Base-by-base conservation (phyloP, 257 asterid genomes). In the Thymus quinquecostatus region DNA sequence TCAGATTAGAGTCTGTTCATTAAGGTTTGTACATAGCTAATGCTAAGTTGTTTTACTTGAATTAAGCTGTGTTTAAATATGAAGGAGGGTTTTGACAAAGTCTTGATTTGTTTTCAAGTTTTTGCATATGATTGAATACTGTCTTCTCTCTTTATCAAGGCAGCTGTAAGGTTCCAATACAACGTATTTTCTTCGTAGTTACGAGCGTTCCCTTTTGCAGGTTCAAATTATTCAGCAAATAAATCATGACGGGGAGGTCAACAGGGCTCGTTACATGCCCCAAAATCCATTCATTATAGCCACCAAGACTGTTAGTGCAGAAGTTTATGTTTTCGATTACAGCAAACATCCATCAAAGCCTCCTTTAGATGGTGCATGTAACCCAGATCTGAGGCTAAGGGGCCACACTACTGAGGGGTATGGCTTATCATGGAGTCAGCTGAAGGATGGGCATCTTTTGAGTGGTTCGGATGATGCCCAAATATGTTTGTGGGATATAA, bases 381-480 rank as follows among this genome's bases (percentile, higher is more conserved):
- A 87, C 80, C 98, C 98, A 47, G 96, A 91, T 84, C 80, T 93
- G 87, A 83, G 96, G 81, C 84, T 93, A 73, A 91, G 94, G 82
- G 98, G 98, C 66, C 98, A 91, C 64, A 93, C 38, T 69, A 86
- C 96, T 8, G 97, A 93, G 82, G 98, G 98, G 6, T 93, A 93
- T 70, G 98, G 97, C 50, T 84, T 93, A 74, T 93, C 98, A 0
- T 93, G 96, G 98, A 93, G 98, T 80, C 89, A 80, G 49, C 89
- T 87, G 77, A 89, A 93, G 88, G 80, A 80, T 44, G 98, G 98
- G 34, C 91, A 93, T 84, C 77, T 91, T 64, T 78, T 91, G 86
- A 93, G 98, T 70, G 97, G 98, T 60, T 93, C 98, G 2, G 96
- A 93, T 78, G 97, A 93, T 75, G 94, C 97, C 59, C 98, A 93